Evolutionary conservation across 2,329 filamentous ascomycete species (phyloP).

Genomic region (Sphaerulina vaccinii): DNA sequence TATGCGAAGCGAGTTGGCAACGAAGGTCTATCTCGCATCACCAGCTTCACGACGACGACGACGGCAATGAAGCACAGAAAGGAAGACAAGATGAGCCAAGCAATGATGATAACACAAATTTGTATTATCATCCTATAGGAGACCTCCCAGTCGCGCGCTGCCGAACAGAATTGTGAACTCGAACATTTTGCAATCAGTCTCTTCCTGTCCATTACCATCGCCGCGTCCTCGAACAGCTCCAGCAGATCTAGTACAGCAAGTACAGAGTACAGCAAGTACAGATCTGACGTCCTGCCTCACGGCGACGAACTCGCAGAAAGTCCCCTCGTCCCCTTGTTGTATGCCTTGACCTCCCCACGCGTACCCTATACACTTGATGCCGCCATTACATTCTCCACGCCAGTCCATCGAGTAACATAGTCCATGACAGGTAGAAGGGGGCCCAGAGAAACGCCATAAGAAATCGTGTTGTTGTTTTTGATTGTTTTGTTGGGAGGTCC

Average conservation of each 20-base stretch:
- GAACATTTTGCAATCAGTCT: background rate
- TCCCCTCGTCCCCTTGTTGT: background rate
- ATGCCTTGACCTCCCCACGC: background rate
- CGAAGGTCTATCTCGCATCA: too few relatives aligned
- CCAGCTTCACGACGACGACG: too few relatives aligned
- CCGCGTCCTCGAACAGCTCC: background rate
- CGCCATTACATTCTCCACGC: background rate
- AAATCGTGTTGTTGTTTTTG: conserved; percentile 18
- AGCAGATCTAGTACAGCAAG: background rate
- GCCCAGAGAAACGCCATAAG: conserved; percentile 16
- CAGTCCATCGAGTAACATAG: background rate
- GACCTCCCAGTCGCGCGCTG: background rate
- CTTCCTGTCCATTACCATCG: background rate
- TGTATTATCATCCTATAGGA: background rate
- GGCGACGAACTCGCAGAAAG: background rate
- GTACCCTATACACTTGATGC: background rate
- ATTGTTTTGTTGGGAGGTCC: conserved; percentile 9
- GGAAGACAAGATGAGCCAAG: too few relatives aligned
- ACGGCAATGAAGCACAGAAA: too few relatives aligned
- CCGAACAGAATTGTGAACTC: background rate
- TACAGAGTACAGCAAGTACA: too few relatives aligned
- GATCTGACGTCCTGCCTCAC: background rate
- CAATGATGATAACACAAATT: background rate
- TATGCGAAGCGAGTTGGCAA: too few relatives aligned
- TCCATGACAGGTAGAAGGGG: background rate